phyloP scores from a whole-genome alignment of 352 stramenopile species.

The Pythium volutum region DNA sequence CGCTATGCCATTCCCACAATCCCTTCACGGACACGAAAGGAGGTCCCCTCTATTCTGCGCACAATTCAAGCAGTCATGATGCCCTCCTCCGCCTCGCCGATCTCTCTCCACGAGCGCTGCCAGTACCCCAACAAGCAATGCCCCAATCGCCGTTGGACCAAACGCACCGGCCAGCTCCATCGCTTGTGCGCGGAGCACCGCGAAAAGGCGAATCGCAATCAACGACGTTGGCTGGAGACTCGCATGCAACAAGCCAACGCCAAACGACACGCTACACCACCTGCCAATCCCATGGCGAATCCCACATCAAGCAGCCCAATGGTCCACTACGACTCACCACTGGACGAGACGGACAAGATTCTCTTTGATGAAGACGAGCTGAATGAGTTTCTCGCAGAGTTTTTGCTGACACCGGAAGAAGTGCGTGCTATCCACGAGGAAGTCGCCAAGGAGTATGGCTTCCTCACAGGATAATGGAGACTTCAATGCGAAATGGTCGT shows the following conservation, averaged over 20 bases:
- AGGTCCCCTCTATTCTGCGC: no score
- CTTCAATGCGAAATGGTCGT: no score
- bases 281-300: no score
- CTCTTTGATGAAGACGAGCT: background rate
- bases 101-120: background rate
- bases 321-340: background rate
- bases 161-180: slow-evolving; percentile 5
- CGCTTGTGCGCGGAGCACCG: slow-evolving; percentile 6
- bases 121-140: slow-evolving; percentile 10
- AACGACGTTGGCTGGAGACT: background rate
- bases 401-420: background rate
- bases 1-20: background rate
- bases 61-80: background rate
- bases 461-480: background rate
- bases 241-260: background rate
- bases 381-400: background rate
- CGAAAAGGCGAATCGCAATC: background rate
- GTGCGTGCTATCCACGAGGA: background rate
- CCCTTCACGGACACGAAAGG: background rate
- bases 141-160: background rate
- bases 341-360: background rate
- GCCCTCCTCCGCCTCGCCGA: background rate
- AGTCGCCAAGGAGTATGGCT: background rate
- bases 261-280: background rate
- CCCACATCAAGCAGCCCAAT: no score